Evolutionary conservation across 495 filamentous ascomycete species (phyloP).

Genomic region (Lepraria neglecta): DNA sequence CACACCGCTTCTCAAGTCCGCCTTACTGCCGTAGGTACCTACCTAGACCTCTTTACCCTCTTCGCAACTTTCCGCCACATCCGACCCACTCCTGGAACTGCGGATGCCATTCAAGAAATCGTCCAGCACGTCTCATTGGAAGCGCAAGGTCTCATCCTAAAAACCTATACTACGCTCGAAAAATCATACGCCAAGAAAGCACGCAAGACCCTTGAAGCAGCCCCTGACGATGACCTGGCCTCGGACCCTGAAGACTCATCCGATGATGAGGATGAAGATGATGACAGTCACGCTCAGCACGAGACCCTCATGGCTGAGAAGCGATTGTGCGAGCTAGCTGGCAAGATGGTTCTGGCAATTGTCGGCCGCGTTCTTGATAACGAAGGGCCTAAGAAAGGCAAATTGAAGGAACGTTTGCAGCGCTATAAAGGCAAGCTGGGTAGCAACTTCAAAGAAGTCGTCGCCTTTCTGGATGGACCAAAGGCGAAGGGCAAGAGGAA

Average conservation of each 20-base stretch:
- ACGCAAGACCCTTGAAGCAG: constrained; percentile 58
- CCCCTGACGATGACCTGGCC: constrained; percentile 56
- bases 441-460: constrained; percentile 66
- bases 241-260: constrained; percentile 52
- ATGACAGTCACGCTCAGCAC: constrained; percentile 39
- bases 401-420: constrained; percentile 56
- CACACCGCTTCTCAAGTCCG: constrained; percentile 63
- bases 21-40: constrained; percentile 61
- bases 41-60: constrained; percentile 75
- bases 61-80: constrained; percentile 65
- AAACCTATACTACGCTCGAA: constrained; percentile 69
- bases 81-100: constrained; percentile 38
- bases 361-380: constrained; percentile 66
- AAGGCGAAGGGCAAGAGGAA: constrained; percentile 43
- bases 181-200: constrained; percentile 65
- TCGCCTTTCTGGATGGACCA: constrained; percentile 63
- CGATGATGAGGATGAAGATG: constrained; percentile 50
- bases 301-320: constrained; percentile 69
- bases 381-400: constrained; percentile 49
- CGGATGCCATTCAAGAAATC: constrained; percentile 46
- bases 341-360: constrained; percentile 73
- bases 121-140: constrained; percentile 55
- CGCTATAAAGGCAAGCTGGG: constrained; percentile 64
- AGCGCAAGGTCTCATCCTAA: constrained; percentile 56
- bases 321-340: constrained; percentile 73